phyloP scores from a whole-genome alignment of 768 basidiomycete species.

The Boletus patriciae region DNA sequence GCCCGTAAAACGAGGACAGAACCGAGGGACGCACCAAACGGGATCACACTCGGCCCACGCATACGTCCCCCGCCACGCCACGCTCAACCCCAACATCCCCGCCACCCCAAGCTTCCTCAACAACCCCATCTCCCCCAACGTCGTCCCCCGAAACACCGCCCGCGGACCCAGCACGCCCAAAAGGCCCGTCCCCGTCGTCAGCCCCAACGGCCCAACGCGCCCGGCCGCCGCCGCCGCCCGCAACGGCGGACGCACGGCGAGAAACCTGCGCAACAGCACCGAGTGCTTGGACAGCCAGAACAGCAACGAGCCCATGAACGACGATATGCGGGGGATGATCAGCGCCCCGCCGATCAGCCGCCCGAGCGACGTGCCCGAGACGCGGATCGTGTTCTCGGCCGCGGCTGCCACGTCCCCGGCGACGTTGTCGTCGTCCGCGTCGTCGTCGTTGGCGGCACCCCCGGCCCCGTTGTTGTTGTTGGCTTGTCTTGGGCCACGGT shows the following conservation, averaged over 20 bases:
- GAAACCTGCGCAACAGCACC: slow-evolving; percentile 26
- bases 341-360: slow-evolving; percentile 69
- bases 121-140: slow-evolving; percentile 15
- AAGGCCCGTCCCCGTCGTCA: slow-evolving; percentile 11
- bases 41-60: slow-evolving; percentile 71
- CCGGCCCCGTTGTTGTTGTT: slow-evolving; percentile 19
- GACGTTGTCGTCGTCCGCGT: slow-evolving; percentile 10
- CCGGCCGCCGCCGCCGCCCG: neutral
- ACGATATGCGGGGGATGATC: slow-evolving; percentile 65
- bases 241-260: slow-evolving; percentile 24
- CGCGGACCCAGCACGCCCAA: slow-evolving; percentile 6
- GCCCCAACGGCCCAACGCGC: slow-evolving; percentile 17
- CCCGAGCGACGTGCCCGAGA: slow-evolving; percentile 60
- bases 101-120: slow-evolving; percentile 28
- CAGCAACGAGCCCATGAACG: slow-evolving; percentile 61
- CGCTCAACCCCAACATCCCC: slow-evolving; percentile 41
- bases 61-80: slow-evolving; percentile 55
- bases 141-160: slow-evolving; percentile 19
- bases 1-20: neutral
- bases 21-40: slow-evolving; percentile 51
- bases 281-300: slow-evolving; percentile 48
- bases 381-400: slow-evolving; percentile 57
- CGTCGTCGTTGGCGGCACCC: slow-evolving; percentile 3
- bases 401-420: slow-evolving; percentile 44
- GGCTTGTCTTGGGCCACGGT: slow-evolving; percentile 15